These are phyloP conservation scores for Phytomonas francai DNA, from an alignment of 208 protist species.

Conservation along the genomic window DNA sequence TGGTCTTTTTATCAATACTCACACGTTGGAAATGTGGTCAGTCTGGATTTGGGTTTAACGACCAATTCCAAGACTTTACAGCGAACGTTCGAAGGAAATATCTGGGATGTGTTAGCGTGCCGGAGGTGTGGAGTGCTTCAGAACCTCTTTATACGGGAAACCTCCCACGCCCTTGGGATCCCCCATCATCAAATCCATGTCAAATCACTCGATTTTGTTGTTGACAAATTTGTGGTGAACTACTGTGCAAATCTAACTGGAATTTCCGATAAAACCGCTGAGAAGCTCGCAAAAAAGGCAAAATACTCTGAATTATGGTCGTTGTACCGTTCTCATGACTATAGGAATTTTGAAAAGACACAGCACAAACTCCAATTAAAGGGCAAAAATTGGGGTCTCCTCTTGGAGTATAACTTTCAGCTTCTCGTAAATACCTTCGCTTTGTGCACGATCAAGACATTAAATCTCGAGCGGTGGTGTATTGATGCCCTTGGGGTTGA, in stretches of 20 bases:
- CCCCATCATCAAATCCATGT: background rate
- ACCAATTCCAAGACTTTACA: background rate
- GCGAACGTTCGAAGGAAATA: background rate
- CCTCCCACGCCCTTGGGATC: background rate
- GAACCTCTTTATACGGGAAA: background rate
- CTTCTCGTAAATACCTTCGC: background rate
- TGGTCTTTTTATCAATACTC: background rate
- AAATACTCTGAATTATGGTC: background rate
- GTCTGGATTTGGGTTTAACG: background rate
- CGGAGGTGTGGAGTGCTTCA: background rate
- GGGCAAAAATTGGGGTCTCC: background rate
- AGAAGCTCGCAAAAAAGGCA: background rate
- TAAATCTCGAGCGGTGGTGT: background rate
- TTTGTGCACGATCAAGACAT: background rate
- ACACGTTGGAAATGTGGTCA: background rate
- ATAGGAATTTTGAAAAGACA: background rate
- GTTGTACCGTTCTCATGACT: background rate
- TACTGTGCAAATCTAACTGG: background rate
- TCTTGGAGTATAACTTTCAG: background rate
- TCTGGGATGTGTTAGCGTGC: background rate
- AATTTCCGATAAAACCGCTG: background rate
- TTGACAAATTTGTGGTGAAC: background rate
- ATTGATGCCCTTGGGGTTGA: background rate
- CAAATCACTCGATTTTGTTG: background rate
- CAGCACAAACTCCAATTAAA: background rate